phyloP scores from a whole-genome alignment of 2,329 filamentous ascomycete species.

The Juglanconis oblonga region DNA sequence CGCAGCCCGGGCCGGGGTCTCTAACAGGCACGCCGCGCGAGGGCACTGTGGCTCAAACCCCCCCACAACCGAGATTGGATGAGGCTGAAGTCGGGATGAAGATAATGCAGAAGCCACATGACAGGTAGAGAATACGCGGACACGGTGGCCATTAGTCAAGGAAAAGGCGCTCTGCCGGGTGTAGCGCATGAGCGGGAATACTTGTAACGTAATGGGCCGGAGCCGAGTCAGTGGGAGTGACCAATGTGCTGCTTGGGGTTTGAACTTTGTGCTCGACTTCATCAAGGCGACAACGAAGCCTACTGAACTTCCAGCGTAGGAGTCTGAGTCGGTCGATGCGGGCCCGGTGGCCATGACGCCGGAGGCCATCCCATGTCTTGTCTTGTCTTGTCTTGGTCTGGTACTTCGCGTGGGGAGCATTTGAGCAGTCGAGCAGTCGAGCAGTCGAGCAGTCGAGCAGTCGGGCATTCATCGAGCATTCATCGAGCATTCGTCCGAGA shows the following conservation, averaged over 20 bases:
- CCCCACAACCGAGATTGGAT: neutral
- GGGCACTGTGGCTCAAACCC: constrained; percentile 8
- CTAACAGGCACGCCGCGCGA: constrained; percentile 12
- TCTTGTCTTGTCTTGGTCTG: neutral
- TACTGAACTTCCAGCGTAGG: neutral
- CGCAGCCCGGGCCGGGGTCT: constrained; percentile 3
- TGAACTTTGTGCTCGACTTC: constrained; percentile 5
- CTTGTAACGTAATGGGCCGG: constrained; percentile 48
- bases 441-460: too few relatives aligned
- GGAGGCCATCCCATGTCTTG: neutral
- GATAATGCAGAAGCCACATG: constrained; percentile 16
- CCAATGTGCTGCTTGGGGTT: constrained; percentile 18
- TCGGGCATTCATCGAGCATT: too few relatives aligned
- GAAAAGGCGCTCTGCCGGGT: constrained; percentile 33
- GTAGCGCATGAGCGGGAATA: constrained; percentile 34
- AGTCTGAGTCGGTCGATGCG: neutral
- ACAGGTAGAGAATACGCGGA: constrained; percentile 16
- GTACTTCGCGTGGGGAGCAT: too few relatives aligned
- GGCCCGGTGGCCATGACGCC: too few relatives aligned
- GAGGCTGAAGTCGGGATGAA: constrained; percentile 13
- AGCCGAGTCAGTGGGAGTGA: constrained; percentile 28
- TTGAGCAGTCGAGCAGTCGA: neutral
- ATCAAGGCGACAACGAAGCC: neutral
- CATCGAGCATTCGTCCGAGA: neutral
- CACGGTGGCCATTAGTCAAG: constrained; percentile 46